These are phyloP conservation scores for Pholiota molesta DNA, from an alignment of 768 basidiomycete genomes.

Conservation along the genomic window DNA sequence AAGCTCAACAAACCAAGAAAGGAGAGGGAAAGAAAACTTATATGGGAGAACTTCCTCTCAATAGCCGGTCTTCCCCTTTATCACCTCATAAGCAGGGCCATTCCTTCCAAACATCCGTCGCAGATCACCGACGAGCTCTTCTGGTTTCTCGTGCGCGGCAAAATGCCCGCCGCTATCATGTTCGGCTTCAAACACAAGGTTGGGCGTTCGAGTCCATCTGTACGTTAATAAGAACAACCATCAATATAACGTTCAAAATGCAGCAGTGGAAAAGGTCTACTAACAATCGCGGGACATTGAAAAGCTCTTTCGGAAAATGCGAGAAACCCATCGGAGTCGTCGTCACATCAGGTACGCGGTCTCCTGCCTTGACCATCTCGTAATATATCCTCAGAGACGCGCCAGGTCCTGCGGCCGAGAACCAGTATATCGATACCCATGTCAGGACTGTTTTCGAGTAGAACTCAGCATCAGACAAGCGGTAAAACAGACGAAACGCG, in stretches of 20 bases:
- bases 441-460: slow-evolving; percentile 46
- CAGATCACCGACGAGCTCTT: slow-evolving; percentile 49
- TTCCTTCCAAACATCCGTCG: slow-evolving; percentile 57
- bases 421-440: slow-evolving; percentile 63
- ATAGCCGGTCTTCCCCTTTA: slow-evolving; percentile 47
- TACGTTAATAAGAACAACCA: background rate
- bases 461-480: background rate
- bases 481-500: background rate
- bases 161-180: slow-evolving; percentile 60
- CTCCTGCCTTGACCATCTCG: slow-evolving; percentile 30
- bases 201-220: slow-evolving; percentile 45
- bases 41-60: background rate
- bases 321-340: slow-evolving; percentile 52
- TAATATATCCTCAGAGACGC: slow-evolving; percentile 64
- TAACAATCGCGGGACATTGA: slow-evolving; percentile 32
- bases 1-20: no score
- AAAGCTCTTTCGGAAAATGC: slow-evolving; percentile 52
- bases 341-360: slow-evolving; percentile 21
- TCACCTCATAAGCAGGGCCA: slow-evolving; percentile 49
- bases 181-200: slow-evolving; percentile 45
- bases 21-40: no score
- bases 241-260: background rate
- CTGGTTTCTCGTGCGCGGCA: slow-evolving; percentile 52
- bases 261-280: slow-evolving; percentile 6
- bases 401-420: slow-evolving; percentile 59